Conservation (phyloP, 495 filamentous ascomycete genomes). For the Hypomontagnella submonticulosa region DNA sequence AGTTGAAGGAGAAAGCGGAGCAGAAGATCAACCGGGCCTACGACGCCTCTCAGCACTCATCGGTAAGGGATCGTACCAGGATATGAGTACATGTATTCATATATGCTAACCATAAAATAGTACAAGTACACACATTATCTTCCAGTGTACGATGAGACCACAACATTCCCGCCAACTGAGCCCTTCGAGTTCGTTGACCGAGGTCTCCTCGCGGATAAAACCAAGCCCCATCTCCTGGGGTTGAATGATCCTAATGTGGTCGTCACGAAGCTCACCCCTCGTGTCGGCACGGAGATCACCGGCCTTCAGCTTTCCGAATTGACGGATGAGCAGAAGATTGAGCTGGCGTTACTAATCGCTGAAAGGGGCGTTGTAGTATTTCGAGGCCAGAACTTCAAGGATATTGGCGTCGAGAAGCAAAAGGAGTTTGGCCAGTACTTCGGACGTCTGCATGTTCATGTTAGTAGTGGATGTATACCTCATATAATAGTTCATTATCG, state of each 20-base stretch:
- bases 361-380: slow-evolving; percentile 80
- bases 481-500: background rate
- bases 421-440: slow-evolving; percentile 73
- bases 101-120: slow-evolving; percentile 41
- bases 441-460: slow-evolving; percentile 73
- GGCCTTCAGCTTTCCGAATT: slow-evolving; percentile 75
- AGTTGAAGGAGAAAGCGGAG: slow-evolving; percentile 41
- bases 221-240: slow-evolving; percentile 67
- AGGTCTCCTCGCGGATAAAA: slow-evolving; percentile 66
- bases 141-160: slow-evolving; percentile 70
- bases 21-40: slow-evolving; percentile 45
- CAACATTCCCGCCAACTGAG: slow-evolving; percentile 68
- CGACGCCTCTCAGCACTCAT: slow-evolving; percentile 41
- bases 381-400: slow-evolving; percentile 72
- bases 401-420: slow-evolving; percentile 69
- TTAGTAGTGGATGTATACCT: slow-evolving; percentile 28
- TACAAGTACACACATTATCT: slow-evolving; percentile 70
- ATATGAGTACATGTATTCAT: background rate
- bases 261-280: slow-evolving; percentile 71
- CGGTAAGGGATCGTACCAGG: slow-evolving; percentile 24
- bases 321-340: slow-evolving; percentile 76
- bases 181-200: slow-evolving; percentile 70
- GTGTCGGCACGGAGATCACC: slow-evolving; percentile 77
- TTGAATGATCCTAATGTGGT: slow-evolving; percentile 47
- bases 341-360: slow-evolving; percentile 77